Conservation (phyloP, 306 rosid species). For the Cotoneaster glaucophyllus region DNA sequence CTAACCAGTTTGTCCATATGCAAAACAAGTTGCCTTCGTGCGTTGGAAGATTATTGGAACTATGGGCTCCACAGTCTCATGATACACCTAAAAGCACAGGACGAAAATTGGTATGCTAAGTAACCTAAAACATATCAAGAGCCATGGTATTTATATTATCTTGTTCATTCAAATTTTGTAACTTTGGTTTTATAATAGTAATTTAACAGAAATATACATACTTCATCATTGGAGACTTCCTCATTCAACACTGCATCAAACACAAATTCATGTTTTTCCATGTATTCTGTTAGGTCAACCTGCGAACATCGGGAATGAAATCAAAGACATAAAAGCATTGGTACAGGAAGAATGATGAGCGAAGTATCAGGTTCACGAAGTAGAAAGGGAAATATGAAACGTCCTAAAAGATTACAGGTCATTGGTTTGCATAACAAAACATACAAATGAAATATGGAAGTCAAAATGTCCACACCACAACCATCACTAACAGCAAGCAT, state of each 20-base stretch:
- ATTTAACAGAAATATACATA: conserved; percentile 26
- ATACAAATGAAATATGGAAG: neutral
- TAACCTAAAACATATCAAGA: conserved; percentile 3
- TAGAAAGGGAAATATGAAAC: neutral
- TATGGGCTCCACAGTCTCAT: conserved; percentile 97
- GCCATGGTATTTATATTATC: neutral
- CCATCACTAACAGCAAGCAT: neutral
- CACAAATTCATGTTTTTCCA: conserved; percentile 92
- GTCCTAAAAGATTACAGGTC: neutral
- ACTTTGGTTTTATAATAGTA: neutral
- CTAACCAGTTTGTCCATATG: conserved; percentile 97
- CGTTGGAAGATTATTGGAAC: conserved; percentile 97
- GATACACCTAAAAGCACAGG: conserved; percentile 56
- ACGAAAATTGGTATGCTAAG: neutral
- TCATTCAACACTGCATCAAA: conserved; percentile 97
- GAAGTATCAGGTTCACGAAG: neutral
- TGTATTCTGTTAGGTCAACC: conserved; percentile 95
- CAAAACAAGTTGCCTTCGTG: conserved; percentile 98
- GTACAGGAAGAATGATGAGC: neutral
- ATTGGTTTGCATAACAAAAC: neutral
- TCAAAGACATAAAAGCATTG: conserved; percentile 5
- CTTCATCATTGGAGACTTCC: conserved; percentile 96
- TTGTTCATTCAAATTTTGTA: neutral
- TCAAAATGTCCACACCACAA: neutral
- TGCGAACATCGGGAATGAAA: conserved; percentile 30